Conservation (phyloP, 2,329 filamentous ascomycete genomes). For the Rachicladosporium sp. region DNA sequence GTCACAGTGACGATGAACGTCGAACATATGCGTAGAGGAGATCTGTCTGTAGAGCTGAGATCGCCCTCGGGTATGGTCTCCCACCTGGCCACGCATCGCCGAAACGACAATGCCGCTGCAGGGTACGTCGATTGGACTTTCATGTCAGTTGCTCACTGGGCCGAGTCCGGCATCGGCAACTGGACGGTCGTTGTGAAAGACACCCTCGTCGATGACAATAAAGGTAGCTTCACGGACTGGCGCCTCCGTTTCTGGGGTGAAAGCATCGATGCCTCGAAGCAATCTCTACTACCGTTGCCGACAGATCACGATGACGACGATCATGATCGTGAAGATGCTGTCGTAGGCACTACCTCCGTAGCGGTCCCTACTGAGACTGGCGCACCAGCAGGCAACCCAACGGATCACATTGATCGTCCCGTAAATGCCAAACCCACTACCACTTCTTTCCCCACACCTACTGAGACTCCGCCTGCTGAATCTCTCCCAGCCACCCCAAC, state of each 20-base stretch:
- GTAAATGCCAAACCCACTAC: slow-evolving; percentile 45
- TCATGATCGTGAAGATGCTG: slow-evolving; percentile 51
- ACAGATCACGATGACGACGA: slow-evolving; percentile 72
- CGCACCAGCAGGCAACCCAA: slow-evolving; percentile 29
- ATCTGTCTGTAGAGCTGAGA: slow-evolving; percentile 81
- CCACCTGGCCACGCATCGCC: slow-evolving; percentile 66
- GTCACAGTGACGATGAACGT: slow-evolving; percentile 98
- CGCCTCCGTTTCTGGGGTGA: slow-evolving; percentile 91
- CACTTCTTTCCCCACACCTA: slow-evolving; percentile 13
- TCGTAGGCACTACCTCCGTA: slow-evolving; percentile 49
- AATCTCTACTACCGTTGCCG: slow-evolving; percentile 67
- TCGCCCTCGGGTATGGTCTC: slow-evolving; percentile 74
- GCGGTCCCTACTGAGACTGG: slow-evolving; percentile 36
- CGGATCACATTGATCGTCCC: slow-evolving; percentile 39
- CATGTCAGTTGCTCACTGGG: slow-evolving; percentile 97
- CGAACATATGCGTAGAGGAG: slow-evolving; percentile 72
- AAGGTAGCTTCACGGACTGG: slow-evolving; percentile 79
- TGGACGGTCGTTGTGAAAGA: slow-evolving; percentile 92
- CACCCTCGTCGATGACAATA: slow-evolving; percentile 60
- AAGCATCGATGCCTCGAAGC: slow-evolving; percentile 60
- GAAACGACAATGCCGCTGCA: slow-evolving; percentile 48
- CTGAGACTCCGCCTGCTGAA: slow-evolving; percentile 8
- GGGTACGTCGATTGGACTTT: slow-evolving; percentile 97
- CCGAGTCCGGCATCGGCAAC: slow-evolving; percentile 72
- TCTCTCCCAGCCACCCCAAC: slow-evolving; percentile 19